A percentile compares a stretch with the other conserved stretches of the same genome.
These are phyloP conservation scores for Tylopilus vinaceipallidus DNA, from an alignment of 768 basidiomycete species.

Conservation along the genomic window DNA sequence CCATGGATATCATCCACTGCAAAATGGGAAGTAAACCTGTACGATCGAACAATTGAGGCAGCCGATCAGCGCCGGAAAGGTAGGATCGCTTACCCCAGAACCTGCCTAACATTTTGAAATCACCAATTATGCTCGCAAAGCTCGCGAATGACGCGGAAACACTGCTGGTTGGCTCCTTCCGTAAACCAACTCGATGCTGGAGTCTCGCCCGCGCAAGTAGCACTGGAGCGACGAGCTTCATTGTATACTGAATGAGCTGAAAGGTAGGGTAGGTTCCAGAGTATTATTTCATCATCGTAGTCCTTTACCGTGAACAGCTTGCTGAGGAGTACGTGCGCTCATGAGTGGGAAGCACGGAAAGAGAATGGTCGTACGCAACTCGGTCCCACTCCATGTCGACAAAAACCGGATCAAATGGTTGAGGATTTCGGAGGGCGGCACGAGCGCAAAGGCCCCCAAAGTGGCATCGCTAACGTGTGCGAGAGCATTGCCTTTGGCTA, in stretches of 20 bases:
- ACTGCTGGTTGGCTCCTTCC: slow-evolving; percentile 51
- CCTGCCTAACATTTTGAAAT: slow-evolving; percentile 73
- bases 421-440: slow-evolving; percentile 61
- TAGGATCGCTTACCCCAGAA: slow-evolving; percentile 64
- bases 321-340: slow-evolving; percentile 35
- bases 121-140: slow-evolving; percentile 54
- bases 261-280: slow-evolving; percentile 4
- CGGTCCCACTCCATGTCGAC: slow-evolving; percentile 84
- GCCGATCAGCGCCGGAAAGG: background rate
- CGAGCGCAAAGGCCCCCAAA: slow-evolving; percentile 58
- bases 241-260: slow-evolving; percentile 70
- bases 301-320: slow-evolving; percentile 67
- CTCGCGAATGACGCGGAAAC: slow-evolving; percentile 52
- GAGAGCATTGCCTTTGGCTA: slow-evolving; percentile 46
- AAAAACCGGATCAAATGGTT: slow-evolving; percentile 75
- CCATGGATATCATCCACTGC: slow-evolving; percentile 76
- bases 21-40: slow-evolving; percentile 75
- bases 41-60: background rate
- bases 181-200: slow-evolving; percentile 62
- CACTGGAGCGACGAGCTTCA: slow-evolving; percentile 68
- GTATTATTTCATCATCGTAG: background rate
- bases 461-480: slow-evolving; percentile 59
- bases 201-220: slow-evolving; percentile 65
- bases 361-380: slow-evolving; percentile 50
- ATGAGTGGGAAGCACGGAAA: slow-evolving; percentile 10